Conservation (phyloP, 805 yeast genomes). For the Candida suzukii region DNA sequence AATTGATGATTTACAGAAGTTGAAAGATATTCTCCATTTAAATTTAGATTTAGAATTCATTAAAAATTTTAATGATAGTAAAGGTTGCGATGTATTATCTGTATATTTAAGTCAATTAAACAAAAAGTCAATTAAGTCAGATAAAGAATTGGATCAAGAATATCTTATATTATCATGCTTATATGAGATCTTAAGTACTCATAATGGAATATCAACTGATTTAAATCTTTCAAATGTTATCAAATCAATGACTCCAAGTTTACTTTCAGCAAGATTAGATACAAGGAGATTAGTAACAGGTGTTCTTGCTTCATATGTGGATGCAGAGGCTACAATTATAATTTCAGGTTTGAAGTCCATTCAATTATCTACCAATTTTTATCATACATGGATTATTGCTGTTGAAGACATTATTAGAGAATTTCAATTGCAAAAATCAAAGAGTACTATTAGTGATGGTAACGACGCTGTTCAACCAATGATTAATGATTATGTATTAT, state of each 20-base stretch:
- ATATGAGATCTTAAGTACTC: slow-evolving; percentile 61
- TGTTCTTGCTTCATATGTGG: slow-evolving; percentile 46
- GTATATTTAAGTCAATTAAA: slow-evolving; percentile 54
- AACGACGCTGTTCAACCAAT: slow-evolving; percentile 3
- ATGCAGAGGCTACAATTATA: not conserved
- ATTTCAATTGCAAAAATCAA: not conserved
- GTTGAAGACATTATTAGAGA: not conserved
- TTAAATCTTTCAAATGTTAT: slow-evolving; percentile 37
- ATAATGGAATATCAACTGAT: slow-evolving; percentile 54
- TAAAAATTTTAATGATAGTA: slow-evolving; percentile 61
- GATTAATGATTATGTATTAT: slow-evolving; percentile 53
- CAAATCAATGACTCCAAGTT: slow-evolving; percentile 61
- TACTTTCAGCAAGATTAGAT: slow-evolving; percentile 65
- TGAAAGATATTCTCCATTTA: slow-evolving; percentile 5
- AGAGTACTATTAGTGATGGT: not conserved
- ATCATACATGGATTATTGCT: not conserved
- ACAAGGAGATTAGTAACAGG: slow-evolving; percentile 81
- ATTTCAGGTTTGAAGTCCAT: not conserved
- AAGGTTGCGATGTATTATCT: slow-evolving; percentile 76
- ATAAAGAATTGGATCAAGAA: slow-evolving; percentile 59
- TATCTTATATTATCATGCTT: slow-evolving; percentile 70
- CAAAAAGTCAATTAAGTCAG: slow-evolving; percentile 30
- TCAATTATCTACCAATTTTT: not conserved
- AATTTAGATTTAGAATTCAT: slow-evolving; percentile 52
- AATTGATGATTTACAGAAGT: not conserved